Percentiles rank a stretch among this genome's conserved stretches.
Evolutionary conservation across 2,329 filamentous ascomycete genomes (phyloP).

Genomic region (Monosporascus ibericus): DNA sequence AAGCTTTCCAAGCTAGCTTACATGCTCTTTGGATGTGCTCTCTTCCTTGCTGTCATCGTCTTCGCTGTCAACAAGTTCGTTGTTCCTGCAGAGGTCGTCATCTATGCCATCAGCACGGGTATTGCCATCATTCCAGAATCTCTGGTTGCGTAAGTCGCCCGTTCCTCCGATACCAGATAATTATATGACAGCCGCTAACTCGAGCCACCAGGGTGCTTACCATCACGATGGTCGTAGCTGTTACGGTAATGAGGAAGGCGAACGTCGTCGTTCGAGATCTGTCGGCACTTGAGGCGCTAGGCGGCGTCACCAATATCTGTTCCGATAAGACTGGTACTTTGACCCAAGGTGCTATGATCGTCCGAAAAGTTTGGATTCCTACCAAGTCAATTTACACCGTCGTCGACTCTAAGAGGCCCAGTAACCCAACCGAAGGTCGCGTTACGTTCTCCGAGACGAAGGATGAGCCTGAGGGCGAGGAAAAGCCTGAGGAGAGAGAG

Average conservation of each 20-base stretch:
- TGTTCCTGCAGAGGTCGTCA: slow-evolving; percentile 46
- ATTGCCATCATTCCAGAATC: slow-evolving; percentile 60
- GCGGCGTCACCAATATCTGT: slow-evolving; percentile 67
- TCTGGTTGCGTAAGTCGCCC: slow-evolving; percentile 49
- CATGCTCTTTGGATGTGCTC: slow-evolving; percentile 66
- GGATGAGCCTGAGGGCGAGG: slow-evolving; percentile 29
- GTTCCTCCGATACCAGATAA: slow-evolving; percentile 1
- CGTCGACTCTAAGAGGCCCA: slow-evolving; percentile 54
- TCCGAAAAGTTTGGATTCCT: slow-evolving; percentile 61
- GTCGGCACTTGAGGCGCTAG: slow-evolving; percentile 61
- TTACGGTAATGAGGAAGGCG: slow-evolving; percentile 57
- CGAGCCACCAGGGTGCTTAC: slow-evolving; percentile 47
- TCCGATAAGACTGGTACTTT: slow-evolving; percentile 69
- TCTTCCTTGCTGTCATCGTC: slow-evolving; percentile 50
- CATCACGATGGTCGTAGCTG: slow-evolving; percentile 63
- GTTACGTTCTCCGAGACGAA: slow-evolving; percentile 40
- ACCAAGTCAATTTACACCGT: slow-evolving; percentile 51
- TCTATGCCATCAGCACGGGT: slow-evolving; percentile 52
- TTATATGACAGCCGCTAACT: slow-evolving; percentile 1
- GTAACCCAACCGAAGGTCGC: slow-evolving; percentile 53
- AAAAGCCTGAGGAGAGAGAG: slow-evolving; percentile 20
- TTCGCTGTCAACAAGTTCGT: slow-evolving; percentile 52
- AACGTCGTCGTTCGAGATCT: slow-evolving; percentile 62
- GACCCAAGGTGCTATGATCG: slow-evolving; percentile 64
- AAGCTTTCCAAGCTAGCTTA: slow-evolving; percentile 75